Conservation (phyloP, 768 basidiomycete species). For the Tricholoma hemisulphureum region DNA sequence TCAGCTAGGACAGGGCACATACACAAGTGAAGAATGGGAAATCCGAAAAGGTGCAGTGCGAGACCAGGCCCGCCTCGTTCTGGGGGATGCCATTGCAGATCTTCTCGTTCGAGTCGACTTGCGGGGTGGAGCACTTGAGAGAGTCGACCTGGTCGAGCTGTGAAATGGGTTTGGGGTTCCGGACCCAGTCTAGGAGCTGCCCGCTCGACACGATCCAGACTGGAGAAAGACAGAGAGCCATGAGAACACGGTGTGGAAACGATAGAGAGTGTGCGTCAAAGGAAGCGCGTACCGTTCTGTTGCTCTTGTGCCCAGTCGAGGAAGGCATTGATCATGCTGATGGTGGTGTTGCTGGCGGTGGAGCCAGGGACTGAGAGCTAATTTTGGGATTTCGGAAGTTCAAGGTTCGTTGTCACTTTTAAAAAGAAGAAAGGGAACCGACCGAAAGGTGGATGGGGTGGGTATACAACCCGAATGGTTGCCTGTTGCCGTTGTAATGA, state of each 20-base stretch:
- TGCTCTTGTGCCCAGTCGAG: constrained; percentile 80
- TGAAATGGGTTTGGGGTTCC: constrained; percentile 62
- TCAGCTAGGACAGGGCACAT: constrained; percentile 27
- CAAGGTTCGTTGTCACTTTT: too few species aligned
- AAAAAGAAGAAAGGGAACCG: constrained; percentile 17
- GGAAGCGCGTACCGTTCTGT: constrained; percentile 47
- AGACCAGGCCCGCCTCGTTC: constrained; percentile 62
- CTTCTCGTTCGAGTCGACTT: constrained; percentile 48
- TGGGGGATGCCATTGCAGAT: constrained; percentile 78
- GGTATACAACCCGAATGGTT: constrained; percentile 79
- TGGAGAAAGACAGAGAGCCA: constrained; percentile 16
- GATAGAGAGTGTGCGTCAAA: not conserved
- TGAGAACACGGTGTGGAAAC: not conserved
- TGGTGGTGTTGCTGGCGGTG: constrained; percentile 47
- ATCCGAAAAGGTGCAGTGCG: constrained; percentile 63
- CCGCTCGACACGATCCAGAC: constrained; percentile 75
- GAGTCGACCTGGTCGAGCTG: constrained; percentile 53
- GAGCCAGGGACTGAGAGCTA: constrained; percentile 62
- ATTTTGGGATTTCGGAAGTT: not conserved
- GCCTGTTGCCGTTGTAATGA: constrained; percentile 73
- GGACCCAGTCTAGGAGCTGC: constrained; percentile 74
- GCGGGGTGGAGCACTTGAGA: constrained; percentile 64
- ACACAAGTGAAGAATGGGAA: constrained; percentile 82
- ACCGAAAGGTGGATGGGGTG: constrained; percentile 78
- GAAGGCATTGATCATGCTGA: constrained; percentile 76